These are phyloP conservation scores for Raphanus raphanistrum DNA, from an alignment of 345 rosid species.

Conservation along the genomic window DNA sequence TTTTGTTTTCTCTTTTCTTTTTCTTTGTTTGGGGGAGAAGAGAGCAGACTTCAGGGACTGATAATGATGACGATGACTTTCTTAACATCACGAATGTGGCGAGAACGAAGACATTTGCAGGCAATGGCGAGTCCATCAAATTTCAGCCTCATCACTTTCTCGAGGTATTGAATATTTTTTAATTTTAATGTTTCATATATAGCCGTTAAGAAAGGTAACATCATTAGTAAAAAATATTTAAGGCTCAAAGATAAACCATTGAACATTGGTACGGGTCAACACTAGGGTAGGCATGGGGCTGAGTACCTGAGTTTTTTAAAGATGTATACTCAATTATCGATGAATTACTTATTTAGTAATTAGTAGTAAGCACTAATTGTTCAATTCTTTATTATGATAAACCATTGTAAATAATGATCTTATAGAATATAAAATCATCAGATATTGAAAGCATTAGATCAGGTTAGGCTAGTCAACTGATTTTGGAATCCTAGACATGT, in stretches of 20 bases:
- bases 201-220: slow-evolving; percentile 29
- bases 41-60: slow-evolving; percentile 39
- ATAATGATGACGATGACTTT: slow-evolving; percentile 44
- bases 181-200: not conserved
- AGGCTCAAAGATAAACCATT: slow-evolving; percentile 28
- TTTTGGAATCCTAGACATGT: not conserved
- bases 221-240: slow-evolving; percentile 15
- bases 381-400: not conserved
- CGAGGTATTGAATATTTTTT: slow-evolving; percentile 29
- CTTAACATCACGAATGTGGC: slow-evolving; percentile 39
- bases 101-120: slow-evolving; percentile 41
- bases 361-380: not conserved
- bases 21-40: slow-evolving; percentile 22
- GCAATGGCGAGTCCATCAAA: slow-evolving; percentile 38
- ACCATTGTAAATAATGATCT: not conserved
- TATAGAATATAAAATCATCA: not conserved
- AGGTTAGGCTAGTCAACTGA: not conserved
- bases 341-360: not conserved
- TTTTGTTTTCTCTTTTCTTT: not conserved
- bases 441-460: not conserved
- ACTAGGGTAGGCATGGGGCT: slow-evolving; percentile 24
- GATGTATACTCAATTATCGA: not conserved
- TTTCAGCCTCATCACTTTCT: slow-evolving; percentile 39
- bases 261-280: slow-evolving; percentile 29
- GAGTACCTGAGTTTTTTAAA: not conserved